phyloP scores from a whole-genome alignment of 2,329 filamentous ascomycete genomes.

The Plenodomus tracheiphilus region DNA sequence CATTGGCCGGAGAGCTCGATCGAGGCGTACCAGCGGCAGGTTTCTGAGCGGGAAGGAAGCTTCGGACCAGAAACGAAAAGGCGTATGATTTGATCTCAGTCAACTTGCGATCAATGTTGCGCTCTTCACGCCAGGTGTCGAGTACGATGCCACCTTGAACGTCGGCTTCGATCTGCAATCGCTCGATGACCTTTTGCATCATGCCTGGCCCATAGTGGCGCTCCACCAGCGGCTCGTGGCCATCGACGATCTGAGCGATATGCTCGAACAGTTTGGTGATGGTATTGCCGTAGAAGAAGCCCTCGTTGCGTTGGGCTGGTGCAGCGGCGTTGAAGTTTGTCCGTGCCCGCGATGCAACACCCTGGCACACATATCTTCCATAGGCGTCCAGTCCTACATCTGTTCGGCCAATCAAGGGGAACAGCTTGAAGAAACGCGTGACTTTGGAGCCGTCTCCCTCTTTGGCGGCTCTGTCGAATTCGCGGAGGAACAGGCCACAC shows the following conservation, averaged over 20 bases:
- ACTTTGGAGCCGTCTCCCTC: constrained; percentile 88
- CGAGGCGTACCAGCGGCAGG: constrained; percentile 64
- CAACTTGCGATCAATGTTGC: constrained; percentile 78
- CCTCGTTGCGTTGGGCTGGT: constrained; percentile 67
- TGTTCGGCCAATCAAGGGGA: constrained; percentile 86
- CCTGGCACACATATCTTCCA: constrained; percentile 92
- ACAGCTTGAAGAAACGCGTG: constrained; percentile 96
- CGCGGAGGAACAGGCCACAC: constrained; percentile 85
- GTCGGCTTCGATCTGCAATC: constrained; percentile 91
- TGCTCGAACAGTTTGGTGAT: constrained; percentile 94
- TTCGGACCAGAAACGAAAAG: constrained; percentile 95
- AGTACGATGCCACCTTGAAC: constrained; percentile 94
- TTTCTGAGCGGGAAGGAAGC: constrained; percentile 77
- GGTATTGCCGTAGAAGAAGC: constrained; percentile 88
- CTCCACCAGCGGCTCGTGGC: constrained; percentile 87
- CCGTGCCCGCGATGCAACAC: constrained; percentile 82
- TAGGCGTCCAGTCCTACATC: constrained; percentile 94
- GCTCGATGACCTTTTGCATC: constrained; percentile 93
- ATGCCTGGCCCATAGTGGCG: constrained; percentile 89
- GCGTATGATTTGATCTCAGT: constrained; percentile 98
- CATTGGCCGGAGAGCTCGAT: constrained; percentile 72
- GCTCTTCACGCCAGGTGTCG: constrained; percentile 93
- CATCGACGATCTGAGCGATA: constrained; percentile 94
- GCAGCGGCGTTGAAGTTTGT: constrained; percentile 74
- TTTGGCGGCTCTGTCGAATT: constrained; percentile 89